Conservation (phyloP, 2,329 filamentous ascomycete genomes). For the Cercospora canescens region DNA sequence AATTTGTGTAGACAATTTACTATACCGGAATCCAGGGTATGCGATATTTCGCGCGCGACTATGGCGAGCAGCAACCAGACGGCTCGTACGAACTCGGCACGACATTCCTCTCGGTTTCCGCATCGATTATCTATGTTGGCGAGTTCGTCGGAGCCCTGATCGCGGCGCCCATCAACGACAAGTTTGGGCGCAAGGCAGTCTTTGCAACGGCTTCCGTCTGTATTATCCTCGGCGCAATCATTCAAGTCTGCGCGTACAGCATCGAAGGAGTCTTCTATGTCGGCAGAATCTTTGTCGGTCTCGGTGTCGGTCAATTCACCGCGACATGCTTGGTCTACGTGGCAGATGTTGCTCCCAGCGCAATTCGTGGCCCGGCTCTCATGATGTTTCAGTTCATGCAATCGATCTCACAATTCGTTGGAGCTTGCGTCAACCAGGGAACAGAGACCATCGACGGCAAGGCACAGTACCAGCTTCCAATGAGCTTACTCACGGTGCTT, state of each 20-base stretch:
- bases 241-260: constrained; percentile 24
- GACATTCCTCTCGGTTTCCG: constrained; percentile 24
- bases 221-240: constrained; percentile 23
- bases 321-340: constrained; percentile 25
- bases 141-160: constrained; percentile 24
- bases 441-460: constrained; percentile 24
- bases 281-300: constrained; percentile 22
- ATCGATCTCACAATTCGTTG: constrained; percentile 24
- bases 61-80: constrained; percentile 16
- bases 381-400: constrained; percentile 29
- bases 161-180: constrained; percentile 26
- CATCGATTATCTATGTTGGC: constrained; percentile 27
- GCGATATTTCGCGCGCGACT: constrained; percentile 23
- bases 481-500: constrained; percentile 18
- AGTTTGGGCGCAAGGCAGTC: constrained; percentile 23
- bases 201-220: constrained; percentile 21
- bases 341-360: constrained; percentile 23
- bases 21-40: constrained; percentile 27
- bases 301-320: constrained; percentile 25
- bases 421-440: constrained; percentile 27
- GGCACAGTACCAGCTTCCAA: constrained; percentile 23
- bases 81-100: constrained; percentile 22
- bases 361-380: constrained; percentile 24
- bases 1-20: constrained; percentile 20
- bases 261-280: constrained; percentile 26